Evolutionary conservation across 2,329 filamentous ascomycete species (phyloP).

Genomic region (Acrocalymma vagum): DNA sequence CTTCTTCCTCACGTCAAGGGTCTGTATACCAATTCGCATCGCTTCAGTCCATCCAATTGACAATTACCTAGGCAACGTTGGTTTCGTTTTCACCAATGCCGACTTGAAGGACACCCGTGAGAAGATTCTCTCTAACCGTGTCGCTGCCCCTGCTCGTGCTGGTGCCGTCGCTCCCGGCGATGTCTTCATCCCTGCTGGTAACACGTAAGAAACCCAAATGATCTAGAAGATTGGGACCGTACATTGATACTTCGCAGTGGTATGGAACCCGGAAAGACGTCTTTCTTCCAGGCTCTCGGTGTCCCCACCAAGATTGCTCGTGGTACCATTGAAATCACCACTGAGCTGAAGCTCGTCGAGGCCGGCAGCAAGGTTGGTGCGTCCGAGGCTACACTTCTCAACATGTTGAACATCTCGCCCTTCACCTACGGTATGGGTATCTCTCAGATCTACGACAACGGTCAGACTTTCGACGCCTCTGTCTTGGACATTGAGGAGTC

Average conservation of each 20-base stretch:
- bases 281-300: constrained; percentile 99
- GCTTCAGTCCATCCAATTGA: constrained; percentile 20
- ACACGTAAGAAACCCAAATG: constrained; percentile 66
- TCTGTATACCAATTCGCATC: constrained; percentile 36
- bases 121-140: constrained; percentile 96
- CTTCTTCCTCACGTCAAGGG: constrained; percentile 93
- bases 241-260: constrained; percentile 57
- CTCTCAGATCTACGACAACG: constrained; percentile 95
- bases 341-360: constrained; percentile 97
- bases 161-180: constrained; percentile 94
- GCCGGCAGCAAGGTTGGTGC: constrained; percentile 92
- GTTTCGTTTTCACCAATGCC: constrained; percentile 97
- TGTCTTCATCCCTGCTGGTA: constrained; percentile 95
- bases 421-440: constrained; percentile 90
- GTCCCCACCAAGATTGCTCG: constrained; percentile 99
- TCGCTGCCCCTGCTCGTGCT: constrained; percentile 96
- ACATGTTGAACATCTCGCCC: constrained; percentile 98
- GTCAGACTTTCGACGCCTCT: constrained; percentile 85
- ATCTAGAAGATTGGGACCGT: constrained; percentile 1
- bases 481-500: constrained; percentile 96
- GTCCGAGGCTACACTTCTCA: constrained; percentile 97
- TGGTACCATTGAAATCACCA: constrained; percentile 99
- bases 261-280: constrained; percentile 99
- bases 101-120: constrained; percentile 93
- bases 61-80: constrained; percentile 76